Evolutionary conservation across 1,139 yeast species (phyloP).

Genomic region (Geotrichum fermentans): DNA sequence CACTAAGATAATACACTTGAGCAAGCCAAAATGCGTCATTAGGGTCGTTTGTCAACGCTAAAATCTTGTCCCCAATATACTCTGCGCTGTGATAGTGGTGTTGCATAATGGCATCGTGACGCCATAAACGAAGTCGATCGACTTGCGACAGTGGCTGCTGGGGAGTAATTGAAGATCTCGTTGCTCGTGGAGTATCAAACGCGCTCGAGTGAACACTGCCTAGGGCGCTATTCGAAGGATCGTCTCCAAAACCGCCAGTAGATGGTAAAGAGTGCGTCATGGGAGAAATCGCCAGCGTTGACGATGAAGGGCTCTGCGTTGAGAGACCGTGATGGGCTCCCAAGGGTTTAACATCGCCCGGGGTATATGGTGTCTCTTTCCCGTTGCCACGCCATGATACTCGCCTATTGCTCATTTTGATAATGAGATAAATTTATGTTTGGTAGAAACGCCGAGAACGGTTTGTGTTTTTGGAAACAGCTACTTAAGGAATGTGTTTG

Average conservation of each 20-base stretch:
- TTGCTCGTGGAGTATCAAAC: slow-evolving; percentile 19
- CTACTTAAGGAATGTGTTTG: no score
- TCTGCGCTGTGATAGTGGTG: slow-evolving; percentile 90
- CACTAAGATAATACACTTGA: slow-evolving; percentile 72
- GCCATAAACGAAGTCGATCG: slow-evolving; percentile 82
- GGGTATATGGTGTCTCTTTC: slow-evolving; percentile 16
- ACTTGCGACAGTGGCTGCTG: slow-evolving; percentile 56
- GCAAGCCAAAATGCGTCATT: slow-evolving; percentile 97
- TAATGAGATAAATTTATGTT: no score
- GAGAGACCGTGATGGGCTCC: slow-evolving; percentile 11
- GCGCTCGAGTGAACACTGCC: slow-evolving; percentile 9
- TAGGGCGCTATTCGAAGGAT: neutral
- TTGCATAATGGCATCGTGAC: slow-evolving; percentile 90
- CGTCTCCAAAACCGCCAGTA: slow-evolving; percentile 12
- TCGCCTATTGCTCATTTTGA: slow-evolving; percentile 8
- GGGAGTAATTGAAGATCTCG: slow-evolving; percentile 6
- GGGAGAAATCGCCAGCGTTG: slow-evolving; percentile 21
- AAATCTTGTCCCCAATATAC: slow-evolving; percentile 85
- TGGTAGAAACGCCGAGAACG: no score
- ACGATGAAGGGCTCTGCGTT: slow-evolving; percentile 21
- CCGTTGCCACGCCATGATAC: slow-evolving; percentile 13
- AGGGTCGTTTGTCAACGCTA: slow-evolving; percentile 73
- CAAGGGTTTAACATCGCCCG: slow-evolving; percentile 14
- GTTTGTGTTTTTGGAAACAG: no score
- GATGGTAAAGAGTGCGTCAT: slow-evolving; percentile 16